A percentile compares a stretch with the other conserved stretches of the same genome.
Evolutionary conservation across 306 rosid species (phyloP).

Genomic region (Vigna nakashimae): DNA sequence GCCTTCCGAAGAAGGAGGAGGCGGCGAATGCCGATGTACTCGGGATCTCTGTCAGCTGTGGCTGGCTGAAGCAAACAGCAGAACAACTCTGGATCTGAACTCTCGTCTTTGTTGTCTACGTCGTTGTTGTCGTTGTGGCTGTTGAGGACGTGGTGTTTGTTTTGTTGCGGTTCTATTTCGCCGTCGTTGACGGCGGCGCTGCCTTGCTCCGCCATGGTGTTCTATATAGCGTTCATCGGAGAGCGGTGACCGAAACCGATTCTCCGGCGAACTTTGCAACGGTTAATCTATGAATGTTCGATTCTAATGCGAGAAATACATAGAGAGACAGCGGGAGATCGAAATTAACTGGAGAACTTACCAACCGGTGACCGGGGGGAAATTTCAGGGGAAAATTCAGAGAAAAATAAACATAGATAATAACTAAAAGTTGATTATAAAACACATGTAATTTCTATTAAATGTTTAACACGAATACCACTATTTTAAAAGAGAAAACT

Average conservation of each 20-base stretch:
- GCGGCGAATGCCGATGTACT: constrained; percentile 80
- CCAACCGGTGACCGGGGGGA: constrained; percentile 42
- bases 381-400: constrained; percentile 29
- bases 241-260: constrained; percentile 41
- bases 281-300: constrained; percentile 3
- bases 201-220: constrained; percentile 56
- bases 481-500: no score
- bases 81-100: constrained; percentile 70
- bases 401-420: neutral
- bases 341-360: constrained; percentile 15
- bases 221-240: constrained; percentile 53
- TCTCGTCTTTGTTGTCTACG: constrained; percentile 38
- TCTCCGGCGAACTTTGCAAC: constrained; percentile 44
- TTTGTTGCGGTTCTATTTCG: constrained; percentile 39
- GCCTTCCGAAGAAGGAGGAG: constrained; percentile 77
- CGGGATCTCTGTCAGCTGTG: constrained; percentile 60
- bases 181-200: constrained; percentile 44
- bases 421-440: neutral
- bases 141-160: constrained; percentile 8
- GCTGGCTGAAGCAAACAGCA: constrained; percentile 82
- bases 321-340: constrained; percentile 16
- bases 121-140: constrained; percentile 18
- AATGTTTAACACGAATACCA: no score
- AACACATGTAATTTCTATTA: no score
- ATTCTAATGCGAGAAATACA: neutral